Evolutionary conservation across 768 basidiomycete genomes (phyloP), one percentile per base, ranked within the genome.

Genomic region (Daedalea quercina): DNA sequence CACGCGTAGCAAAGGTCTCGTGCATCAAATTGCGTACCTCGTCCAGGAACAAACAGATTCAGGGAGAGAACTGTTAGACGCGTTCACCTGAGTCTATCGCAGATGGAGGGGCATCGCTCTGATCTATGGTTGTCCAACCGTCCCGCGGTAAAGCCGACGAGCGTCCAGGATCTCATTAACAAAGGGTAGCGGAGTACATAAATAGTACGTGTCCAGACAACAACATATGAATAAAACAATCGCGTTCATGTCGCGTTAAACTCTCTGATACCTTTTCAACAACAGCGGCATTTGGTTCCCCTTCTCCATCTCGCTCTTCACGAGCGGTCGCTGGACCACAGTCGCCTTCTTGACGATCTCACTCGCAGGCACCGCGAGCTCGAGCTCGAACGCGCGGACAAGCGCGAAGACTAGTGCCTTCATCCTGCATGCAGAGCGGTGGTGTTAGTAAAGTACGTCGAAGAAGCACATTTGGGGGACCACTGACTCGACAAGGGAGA

Each of bases 401-500:
- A 70, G 61, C 0, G 60, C 56, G 52, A 64, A 70, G 6, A 70
- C 15, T 2, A 70, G 47, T 2, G 66, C 66, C 50, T 70, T 70
- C 53, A 65, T 63, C 54, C 65, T 67, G 33, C 9, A 22, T 12
- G 28, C 11, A 11, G 28, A 31, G 4, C 22, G 23, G n/a, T 3
- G 33, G n/a, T 19, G 31, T 35, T 19, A 49, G 34, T 34, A 20
- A 59, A 65, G 19, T 65, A 43, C 57, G 57, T 51, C 52, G 55
- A 25, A 28, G 50, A 13, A 20, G 17, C 35, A 35, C n/a, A n/a
- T n/a, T n/a, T n/a, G n/a, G 35, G 22, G 24, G 3, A 25, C 47
- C 3, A 42, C 50, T 51, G 12, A 51, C 50, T 51, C 50, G 13
- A 77, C 68, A n/a, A 84, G 62, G 11, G 84, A 72, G 61, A 85